These are phyloP conservation scores for Cercospora sp. DNA, from an alignment of 2,329 filamentous ascomycete species.

Conservation along the genomic window DNA sequence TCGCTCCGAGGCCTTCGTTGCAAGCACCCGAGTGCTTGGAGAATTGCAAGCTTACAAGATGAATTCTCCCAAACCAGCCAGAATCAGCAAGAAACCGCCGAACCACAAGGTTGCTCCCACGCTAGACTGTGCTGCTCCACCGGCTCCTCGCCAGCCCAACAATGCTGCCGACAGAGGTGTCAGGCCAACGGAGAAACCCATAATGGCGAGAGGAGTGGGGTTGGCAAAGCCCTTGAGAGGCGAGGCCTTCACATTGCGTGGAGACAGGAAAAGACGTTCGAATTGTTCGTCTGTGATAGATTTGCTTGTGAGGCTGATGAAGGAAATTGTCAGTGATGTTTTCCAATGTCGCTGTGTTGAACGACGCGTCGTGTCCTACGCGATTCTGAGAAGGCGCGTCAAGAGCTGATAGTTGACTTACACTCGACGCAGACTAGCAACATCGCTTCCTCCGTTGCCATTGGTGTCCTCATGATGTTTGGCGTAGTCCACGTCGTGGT, in stretches of 20 bases:
- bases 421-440: background rate
- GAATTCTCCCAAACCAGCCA: constrained; percentile 40
- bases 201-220: constrained; percentile 28
- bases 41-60: constrained; percentile 28
- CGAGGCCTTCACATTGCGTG: constrained; percentile 19
- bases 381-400: background rate
- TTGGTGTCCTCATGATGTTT: background rate
- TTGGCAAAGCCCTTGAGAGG: constrained; percentile 27
- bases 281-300: constrained; percentile 32
- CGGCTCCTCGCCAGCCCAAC: constrained; percentile 23
- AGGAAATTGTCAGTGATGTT: background rate
- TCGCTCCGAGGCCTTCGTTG: background rate
- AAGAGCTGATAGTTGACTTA: background rate
- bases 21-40: background rate
- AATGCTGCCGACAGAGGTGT: constrained; percentile 26
- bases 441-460: background rate
- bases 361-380: background rate
- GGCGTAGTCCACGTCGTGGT: background rate
- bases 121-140: constrained; percentile 15
- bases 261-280: constrained; percentile 29
- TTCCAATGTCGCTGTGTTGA: background rate
- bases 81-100: constrained; percentile 39
- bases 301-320: constrained; percentile 20
- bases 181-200: constrained; percentile 26
- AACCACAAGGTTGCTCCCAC: constrained; percentile 36